These are phyloP conservation scores for Scheffersomyces illinoinensis DNA, from an alignment of 1,139 yeast genomes.

Conservation along the genomic window DNA sequence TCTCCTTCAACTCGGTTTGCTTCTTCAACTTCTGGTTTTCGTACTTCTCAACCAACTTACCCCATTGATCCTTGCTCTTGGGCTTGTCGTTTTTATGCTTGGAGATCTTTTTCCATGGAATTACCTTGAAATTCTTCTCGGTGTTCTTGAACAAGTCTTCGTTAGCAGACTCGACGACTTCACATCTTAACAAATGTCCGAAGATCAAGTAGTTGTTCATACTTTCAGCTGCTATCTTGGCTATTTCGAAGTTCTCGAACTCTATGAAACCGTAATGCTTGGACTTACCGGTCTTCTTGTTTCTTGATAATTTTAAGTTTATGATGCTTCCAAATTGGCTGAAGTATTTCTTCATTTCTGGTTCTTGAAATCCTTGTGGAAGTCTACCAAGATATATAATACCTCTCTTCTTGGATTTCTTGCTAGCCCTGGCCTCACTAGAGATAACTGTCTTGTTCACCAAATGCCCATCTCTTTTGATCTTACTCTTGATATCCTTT, in stretches of 20 bases:
- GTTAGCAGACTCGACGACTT: slow-evolving; percentile 49
- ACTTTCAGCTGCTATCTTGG: slow-evolving; percentile 86
- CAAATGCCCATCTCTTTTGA: slow-evolving; percentile 15
- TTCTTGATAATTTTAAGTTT: slow-evolving; percentile 79
- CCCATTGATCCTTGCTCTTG: slow-evolving; percentile 61
- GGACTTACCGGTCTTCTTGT: slow-evolving; percentile 86
- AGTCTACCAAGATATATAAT: slow-evolving; percentile 88
- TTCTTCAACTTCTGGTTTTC: slow-evolving; percentile 45
- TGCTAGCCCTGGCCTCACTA: slow-evolving; percentile 23
- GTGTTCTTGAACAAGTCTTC: slow-evolving; percentile 55
- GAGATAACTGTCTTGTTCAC: slow-evolving; percentile 17
- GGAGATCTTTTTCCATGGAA: slow-evolving; percentile 63
- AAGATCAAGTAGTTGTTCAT: slow-evolving; percentile 91
- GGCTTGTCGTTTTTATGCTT: slow-evolving; percentile 57
- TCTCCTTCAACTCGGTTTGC: slow-evolving; percentile 47
- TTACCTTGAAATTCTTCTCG: slow-evolving; percentile 53
- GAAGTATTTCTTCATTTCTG: slow-evolving; percentile 78
- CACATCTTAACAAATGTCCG: slow-evolving; percentile 79
- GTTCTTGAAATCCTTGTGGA: slow-evolving; percentile 90
- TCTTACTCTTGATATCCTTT: slow-evolving; percentile 8
- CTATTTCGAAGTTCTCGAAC: slow-evolving; percentile 72
- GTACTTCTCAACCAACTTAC: slow-evolving; percentile 42
- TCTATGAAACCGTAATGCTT: slow-evolving; percentile 94
- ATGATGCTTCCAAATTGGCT: slow-evolving; percentile 84
- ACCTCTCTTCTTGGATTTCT: slow-evolving; percentile 44